A percentile compares a stretch with the other conserved stretches of the same genome.
Conservation (phyloP, 495 filamentous ascomycete species). For the Beverwykella pulmonaria region DNA sequence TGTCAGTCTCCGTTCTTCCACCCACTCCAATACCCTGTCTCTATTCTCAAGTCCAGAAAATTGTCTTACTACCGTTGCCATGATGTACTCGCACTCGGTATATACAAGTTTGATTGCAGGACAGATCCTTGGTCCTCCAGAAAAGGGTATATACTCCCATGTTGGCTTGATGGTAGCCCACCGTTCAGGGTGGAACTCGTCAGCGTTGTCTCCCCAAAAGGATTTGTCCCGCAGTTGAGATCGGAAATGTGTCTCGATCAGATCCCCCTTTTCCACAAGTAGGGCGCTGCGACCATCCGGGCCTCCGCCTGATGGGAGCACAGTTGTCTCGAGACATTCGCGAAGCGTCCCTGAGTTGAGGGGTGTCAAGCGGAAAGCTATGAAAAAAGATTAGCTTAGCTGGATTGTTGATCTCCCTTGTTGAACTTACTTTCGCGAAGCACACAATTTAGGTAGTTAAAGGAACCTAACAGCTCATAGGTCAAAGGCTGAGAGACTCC, state of each 20-base stretch:
- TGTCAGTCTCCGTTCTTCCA: slow-evolving; percentile 9
- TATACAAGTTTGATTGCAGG: slow-evolving; percentile 44
- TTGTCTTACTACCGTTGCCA: slow-evolving; percentile 39
- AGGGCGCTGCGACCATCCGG: slow-evolving; percentile 51
- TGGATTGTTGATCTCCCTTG: neutral
- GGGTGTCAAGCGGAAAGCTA: slow-evolving; percentile 5
- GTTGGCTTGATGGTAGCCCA: slow-evolving; percentile 28
- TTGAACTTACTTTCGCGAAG: slow-evolving; percentile 23
- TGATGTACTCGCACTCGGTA: slow-evolving; percentile 41
- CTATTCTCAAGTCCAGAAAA: slow-evolving; percentile 36
- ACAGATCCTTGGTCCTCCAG: slow-evolving; percentile 44
- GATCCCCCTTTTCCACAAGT: slow-evolving; percentile 48
- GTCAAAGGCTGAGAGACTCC: slow-evolving; percentile 8
- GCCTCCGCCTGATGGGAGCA: slow-evolving; percentile 57
- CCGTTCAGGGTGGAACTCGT: slow-evolving; percentile 42
- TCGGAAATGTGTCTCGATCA: slow-evolving; percentile 49
- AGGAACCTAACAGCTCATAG: slow-evolving; percentile 33
- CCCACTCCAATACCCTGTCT: neutral
- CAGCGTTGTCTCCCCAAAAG: slow-evolving; percentile 42
- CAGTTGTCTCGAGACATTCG: slow-evolving; percentile 51
- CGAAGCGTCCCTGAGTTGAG: slow-evolving; percentile 45
- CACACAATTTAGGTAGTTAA: slow-evolving; percentile 31
- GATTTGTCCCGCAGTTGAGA: slow-evolving; percentile 41
- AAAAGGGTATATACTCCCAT: slow-evolving; percentile 46
- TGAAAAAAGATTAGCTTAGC: neutral